A percentile compares a stretch with the other conserved stretches of the same genome.
These are phyloP conservation scores for Nannochloris sp. DNA, from an alignment of 139 green algal genomes.

Conservation along the genomic window DNA sequence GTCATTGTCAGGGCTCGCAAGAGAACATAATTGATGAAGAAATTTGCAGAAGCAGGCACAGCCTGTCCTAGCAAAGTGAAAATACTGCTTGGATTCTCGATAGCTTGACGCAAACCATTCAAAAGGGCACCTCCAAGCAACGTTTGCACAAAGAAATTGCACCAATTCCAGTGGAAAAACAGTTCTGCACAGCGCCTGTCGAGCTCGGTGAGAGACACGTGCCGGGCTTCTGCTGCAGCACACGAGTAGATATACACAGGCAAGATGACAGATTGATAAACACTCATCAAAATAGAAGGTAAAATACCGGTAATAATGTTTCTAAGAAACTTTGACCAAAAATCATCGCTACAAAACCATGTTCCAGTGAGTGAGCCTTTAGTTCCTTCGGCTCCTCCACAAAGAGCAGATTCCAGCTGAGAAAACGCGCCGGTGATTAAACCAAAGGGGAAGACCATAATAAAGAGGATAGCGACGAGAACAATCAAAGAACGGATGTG, in stretches of 20 bases:
- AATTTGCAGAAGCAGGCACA: slow-evolving; percentile 38
- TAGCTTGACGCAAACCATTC: slow-evolving; percentile 17
- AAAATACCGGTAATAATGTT: slow-evolving; percentile 56
- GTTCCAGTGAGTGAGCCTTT: background rate
- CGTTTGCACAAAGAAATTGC: slow-evolving; percentile 64
- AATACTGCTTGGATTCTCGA: background rate
- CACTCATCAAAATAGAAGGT: slow-evolving; percentile 54
- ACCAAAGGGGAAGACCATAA: slow-evolving; percentile 45
- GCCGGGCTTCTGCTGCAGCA: background rate
- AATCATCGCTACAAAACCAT: slow-evolving; percentile 46
- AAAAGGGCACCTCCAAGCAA: slow-evolving; percentile 44
- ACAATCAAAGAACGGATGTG: background rate
- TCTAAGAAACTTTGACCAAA: slow-evolving; percentile 26
- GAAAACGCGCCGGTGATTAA: background rate
- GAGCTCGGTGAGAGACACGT: slow-evolving; percentile 15
- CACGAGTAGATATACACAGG: slow-evolving; percentile 5
- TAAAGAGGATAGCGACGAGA: slow-evolving; percentile 3
- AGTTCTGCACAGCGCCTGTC: slow-evolving; percentile 38
- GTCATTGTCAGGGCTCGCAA: slow-evolving; percentile 35
- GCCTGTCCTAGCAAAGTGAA: background rate
- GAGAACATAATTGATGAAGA: slow-evolving; percentile 65
- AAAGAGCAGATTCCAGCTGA: background rate
- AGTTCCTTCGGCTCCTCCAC: background rate
- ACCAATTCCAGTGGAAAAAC: slow-evolving; percentile 56
- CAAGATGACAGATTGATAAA: slow-evolving; percentile 56